phyloP scores from a whole-genome alignment of 176 grass and related monocot genomes.

The Avena insularis region DNA sequence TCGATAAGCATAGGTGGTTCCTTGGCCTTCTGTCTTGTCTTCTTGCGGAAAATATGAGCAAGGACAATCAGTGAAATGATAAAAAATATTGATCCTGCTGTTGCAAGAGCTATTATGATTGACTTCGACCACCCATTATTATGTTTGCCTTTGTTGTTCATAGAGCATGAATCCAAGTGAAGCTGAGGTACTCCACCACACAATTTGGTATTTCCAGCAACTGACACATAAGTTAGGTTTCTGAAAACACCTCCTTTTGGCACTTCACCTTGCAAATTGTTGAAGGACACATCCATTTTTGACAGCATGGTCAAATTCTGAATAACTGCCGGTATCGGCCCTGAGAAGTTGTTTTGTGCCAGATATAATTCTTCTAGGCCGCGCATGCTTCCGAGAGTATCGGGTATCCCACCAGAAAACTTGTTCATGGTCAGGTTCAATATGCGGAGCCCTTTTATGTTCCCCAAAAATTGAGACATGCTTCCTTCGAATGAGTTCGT shows the following conservation, averaged over 20 bases:
- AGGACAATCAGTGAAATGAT: neutral
- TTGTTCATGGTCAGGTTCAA: conserved; percentile 50
- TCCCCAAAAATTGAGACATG: conserved; percentile 36
- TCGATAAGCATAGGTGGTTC: neutral
- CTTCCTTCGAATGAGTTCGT: conserved; percentile 49
- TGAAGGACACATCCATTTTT: conserved; percentile 53
- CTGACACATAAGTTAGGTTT: conserved; percentile 32
- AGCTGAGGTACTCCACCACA: conserved; percentile 49
- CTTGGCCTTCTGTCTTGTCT: neutral
- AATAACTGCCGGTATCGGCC: neutral
- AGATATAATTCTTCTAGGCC: conserved; percentile 33
- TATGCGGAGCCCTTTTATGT: conserved; percentile 26
- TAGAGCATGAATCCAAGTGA: conserved; percentile 22
- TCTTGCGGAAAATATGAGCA: neutral
- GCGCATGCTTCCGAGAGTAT: neutral
- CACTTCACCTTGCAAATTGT: conserved; percentile 55
- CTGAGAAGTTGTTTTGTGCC: conserved; percentile 47
- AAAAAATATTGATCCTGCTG: neutral
- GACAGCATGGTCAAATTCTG: conserved; percentile 36
- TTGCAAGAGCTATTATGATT: neutral
- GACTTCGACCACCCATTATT: neutral
- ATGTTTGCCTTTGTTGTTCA: neutral
- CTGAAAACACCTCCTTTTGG: conserved; percentile 48
- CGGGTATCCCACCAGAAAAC: conserved; percentile 29
- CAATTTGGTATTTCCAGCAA: conserved; percentile 42